These are phyloP conservation scores for Microcyclospora tardicrescens DNA, from an alignment of 2,329 filamentous ascomycete species.

Conservation along the genomic window DNA sequence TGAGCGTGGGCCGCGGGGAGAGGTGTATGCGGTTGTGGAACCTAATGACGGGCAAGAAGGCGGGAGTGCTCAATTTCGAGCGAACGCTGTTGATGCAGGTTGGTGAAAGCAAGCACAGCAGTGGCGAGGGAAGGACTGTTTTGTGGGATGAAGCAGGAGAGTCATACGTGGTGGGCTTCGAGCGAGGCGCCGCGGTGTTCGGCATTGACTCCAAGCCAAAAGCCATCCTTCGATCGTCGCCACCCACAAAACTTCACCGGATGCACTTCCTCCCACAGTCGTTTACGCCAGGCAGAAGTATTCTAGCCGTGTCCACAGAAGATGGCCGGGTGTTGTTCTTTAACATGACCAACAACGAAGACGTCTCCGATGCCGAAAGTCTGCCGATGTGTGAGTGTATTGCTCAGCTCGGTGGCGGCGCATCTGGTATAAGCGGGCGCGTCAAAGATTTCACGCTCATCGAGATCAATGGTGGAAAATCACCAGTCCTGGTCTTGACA, in stretches of 20 bases:
- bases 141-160: slow-evolving; percentile 66
- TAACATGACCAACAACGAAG: slow-evolving; percentile 38
- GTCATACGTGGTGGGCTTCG: slow-evolving; percentile 81
- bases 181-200: slow-evolving; percentile 72
- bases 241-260: slow-evolving; percentile 70
- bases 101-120: slow-evolving; percentile 62
- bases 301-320: slow-evolving; percentile 73
- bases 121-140: slow-evolving; percentile 71
- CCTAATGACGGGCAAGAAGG: slow-evolving; percentile 88
- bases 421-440: slow-evolving; percentile 51
- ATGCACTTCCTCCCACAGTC: slow-evolving; percentile 53
- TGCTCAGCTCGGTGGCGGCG: slow-evolving; percentile 60
- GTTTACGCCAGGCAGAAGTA: slow-evolving; percentile 26
- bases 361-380: slow-evolving; percentile 24
- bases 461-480: slow-evolving; percentile 25
- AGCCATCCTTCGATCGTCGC: slow-evolving; percentile 56
- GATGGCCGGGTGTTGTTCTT: slow-evolving; percentile 81
- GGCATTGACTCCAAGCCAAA: slow-evolving; percentile 76
- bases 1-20: slow-evolving; percentile 82
- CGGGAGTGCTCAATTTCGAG: slow-evolving; percentile 77
- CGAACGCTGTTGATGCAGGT: slow-evolving; percentile 58
- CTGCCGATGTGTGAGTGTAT: slow-evolving; percentile 36
- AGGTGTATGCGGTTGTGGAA: slow-evolving; percentile 92
- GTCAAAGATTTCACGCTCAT: slow-evolving; percentile 82
- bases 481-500: slow-evolving; percentile 42